Base-by-base conservation (phyloP, 345 rosid species). In the Toxicodendron radicans region DNA sequence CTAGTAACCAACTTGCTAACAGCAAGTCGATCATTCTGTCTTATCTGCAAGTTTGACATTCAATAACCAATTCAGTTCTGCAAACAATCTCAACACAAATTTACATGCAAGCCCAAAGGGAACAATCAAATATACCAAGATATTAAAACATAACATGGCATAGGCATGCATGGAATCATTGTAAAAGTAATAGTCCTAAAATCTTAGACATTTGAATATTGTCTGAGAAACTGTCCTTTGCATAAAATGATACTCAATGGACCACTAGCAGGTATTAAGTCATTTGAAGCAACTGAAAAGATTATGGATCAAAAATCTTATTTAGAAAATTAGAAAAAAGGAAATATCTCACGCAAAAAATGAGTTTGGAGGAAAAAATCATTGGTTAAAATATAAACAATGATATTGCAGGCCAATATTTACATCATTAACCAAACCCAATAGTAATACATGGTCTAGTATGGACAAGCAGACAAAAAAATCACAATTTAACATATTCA, bases 11-110 rank as follows among this genome's bases (percentile, higher is more conserved):
- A 80, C 87, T 95, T 95, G 84, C 89, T 93, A 46, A 91, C 93
- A 80, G 98, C 98, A 64, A 92, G 87, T 52, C 98, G 85, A 78
- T 92, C 98, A 77, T 90, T 95, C 82, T 95, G 97, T 45, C 98
- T 86, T 75, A 95, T 93, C 98, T 95, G 96, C 74, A 85, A 24
- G 65, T 73, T 64, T 38, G 21, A 72, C 52, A 70, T 45, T 23
- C 48, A 53, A 52, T 23, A 56, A 17, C 48, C 43, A 59, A 24
- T 20, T 35, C 21, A 33, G 46, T 23, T 43, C 48, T 53, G 56
- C 72, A 57, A 17, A 27, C 20, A 20, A 57, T 24, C 72, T 52
- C 41, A 27, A 32, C 12, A 73, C 35, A 73, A 49, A 73, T 62
- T 73, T 51, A 49, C 17, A 38, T 51, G 10, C 53, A 49, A 20